These are phyloP conservation scores for Aspergillus eucalypticola DNA, from an alignment of 2,329 filamentous ascomycete genomes.

Conservation along the genomic window DNA sequence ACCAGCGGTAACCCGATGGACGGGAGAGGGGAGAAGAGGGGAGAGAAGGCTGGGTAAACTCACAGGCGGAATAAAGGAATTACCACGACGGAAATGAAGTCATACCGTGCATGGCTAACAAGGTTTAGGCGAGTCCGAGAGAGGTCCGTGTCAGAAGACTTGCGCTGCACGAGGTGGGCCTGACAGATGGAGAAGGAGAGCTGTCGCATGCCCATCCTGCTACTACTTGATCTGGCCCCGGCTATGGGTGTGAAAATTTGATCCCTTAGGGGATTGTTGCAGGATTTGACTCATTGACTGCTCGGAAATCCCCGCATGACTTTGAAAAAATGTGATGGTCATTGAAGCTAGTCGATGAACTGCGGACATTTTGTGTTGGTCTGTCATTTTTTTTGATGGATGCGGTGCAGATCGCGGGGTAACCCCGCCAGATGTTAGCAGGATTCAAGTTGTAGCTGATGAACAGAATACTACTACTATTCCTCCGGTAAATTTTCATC, in stretches of 20 bases:
- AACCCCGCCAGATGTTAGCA: no score
- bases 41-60: background rate
- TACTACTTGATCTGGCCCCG: background rate
- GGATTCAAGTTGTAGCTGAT: no score
- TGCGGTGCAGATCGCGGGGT: no score
- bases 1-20: conserved; percentile 3
- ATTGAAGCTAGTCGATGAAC: background rate
- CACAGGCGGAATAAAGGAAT: background rate
- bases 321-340: background rate
- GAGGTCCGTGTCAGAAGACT: conserved; percentile 1
- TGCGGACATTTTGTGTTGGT: no score
- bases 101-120: background rate
- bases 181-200: background rate
- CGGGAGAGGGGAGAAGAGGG: background rate
- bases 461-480: no score
- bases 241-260: background rate
- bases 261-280: background rate
- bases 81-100: background rate
- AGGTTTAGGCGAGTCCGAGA: background rate
- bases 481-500: no score
- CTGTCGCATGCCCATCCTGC: background rate
- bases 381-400: no score
- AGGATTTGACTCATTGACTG: background rate
- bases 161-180: background rate
- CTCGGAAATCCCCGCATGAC: background rate